These are phyloP conservation scores for Neophaeococcomyces mojaviensis DNA, from an alignment of 2,329 filamentous ascomycete species.

Conservation along the genomic window DNA sequence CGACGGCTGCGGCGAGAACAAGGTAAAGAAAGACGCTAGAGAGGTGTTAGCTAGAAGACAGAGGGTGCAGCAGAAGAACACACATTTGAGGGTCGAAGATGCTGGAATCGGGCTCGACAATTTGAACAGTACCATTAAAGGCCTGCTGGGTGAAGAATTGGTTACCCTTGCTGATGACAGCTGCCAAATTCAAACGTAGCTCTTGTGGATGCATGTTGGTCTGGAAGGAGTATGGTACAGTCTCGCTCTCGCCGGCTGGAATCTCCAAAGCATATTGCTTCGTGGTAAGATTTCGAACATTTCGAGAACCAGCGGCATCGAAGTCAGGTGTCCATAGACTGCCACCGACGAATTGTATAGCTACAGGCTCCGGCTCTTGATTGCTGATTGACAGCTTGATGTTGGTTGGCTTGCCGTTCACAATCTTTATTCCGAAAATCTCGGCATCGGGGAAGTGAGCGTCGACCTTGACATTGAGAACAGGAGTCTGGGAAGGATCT, in stretches of 20 bases:
- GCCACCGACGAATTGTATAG: slow-evolving; percentile 69
- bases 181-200: slow-evolving; percentile 66
- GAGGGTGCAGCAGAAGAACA: slow-evolving; percentile 29
- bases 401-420: slow-evolving; percentile 83
- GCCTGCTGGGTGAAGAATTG: slow-evolving; percentile 68
- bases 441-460: slow-evolving; percentile 60
- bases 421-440: slow-evolving; percentile 88
- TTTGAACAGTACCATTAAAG: slow-evolving; percentile 72
- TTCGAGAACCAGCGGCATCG: slow-evolving; percentile 47
- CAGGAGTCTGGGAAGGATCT: slow-evolving; percentile 56
- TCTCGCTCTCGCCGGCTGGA: slow-evolving; percentile 60
- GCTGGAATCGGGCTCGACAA: slow-evolving; percentile 86
- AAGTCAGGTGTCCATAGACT: slow-evolving; percentile 56
- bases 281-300: slow-evolving; percentile 78
- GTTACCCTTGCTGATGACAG: slow-evolving; percentile 52
- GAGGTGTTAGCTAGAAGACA: slow-evolving; percentile 9
- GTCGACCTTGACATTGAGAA: slow-evolving; percentile 47
- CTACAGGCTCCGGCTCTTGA: slow-evolving; percentile 68
- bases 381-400: slow-evolving; percentile 78
- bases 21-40: slow-evolving; percentile 92
- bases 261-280: slow-evolving; percentile 67
- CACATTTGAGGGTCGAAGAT: slow-evolving; percentile 95
- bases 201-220: slow-evolving; percentile 93
- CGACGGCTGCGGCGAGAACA: slow-evolving; percentile 72
- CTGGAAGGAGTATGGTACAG: slow-evolving; percentile 64